phyloP scores from a whole-genome alignment of 2,329 filamentous ascomycete genomes.

The Didymella exigua region DNA sequence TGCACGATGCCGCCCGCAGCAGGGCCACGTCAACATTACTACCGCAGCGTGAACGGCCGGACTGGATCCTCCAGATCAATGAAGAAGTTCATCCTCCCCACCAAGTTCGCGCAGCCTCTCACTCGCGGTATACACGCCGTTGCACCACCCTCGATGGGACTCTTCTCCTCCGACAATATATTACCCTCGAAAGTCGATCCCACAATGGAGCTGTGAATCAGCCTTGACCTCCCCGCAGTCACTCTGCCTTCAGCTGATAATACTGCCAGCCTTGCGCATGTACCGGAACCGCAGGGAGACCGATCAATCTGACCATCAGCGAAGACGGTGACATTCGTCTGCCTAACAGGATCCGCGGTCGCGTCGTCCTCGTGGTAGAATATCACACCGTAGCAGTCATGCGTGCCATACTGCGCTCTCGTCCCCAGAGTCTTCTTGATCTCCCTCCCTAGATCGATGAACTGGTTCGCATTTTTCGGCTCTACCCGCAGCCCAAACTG shows the following conservation, averaged over 20 bases:
- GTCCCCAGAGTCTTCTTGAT: constrained; percentile 10
- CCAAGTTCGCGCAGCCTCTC: constrained; percentile 14
- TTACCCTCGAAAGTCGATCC: constrained; percentile 17
- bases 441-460: constrained; percentile 10
- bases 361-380: constrained; percentile 12
- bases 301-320: constrained; percentile 19
- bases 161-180: constrained; percentile 3
- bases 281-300: constrained; percentile 21
- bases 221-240: constrained; percentile 3
- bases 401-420: constrained; percentile 6
- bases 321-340: constrained; percentile 18
- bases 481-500: constrained; percentile 11
- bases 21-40: too few relatives aligned
- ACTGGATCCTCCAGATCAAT: constrained; percentile 13
- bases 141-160: constrained; percentile 8
- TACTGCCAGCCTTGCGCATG: constrained; percentile 15
- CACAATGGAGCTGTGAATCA: constrained; percentile 25
- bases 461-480: background rate
- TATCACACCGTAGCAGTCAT: constrained; percentile 17
- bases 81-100: constrained; percentile 17
- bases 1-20: too few relatives aligned
- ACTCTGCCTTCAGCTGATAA: constrained; percentile 12
- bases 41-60: constrained; percentile 9
- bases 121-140: constrained; percentile 17
- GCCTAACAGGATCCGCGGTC: background rate